Conservation (phyloP, 495 filamentous ascomycete species). For the Neurospora tetrasperma region DNA sequence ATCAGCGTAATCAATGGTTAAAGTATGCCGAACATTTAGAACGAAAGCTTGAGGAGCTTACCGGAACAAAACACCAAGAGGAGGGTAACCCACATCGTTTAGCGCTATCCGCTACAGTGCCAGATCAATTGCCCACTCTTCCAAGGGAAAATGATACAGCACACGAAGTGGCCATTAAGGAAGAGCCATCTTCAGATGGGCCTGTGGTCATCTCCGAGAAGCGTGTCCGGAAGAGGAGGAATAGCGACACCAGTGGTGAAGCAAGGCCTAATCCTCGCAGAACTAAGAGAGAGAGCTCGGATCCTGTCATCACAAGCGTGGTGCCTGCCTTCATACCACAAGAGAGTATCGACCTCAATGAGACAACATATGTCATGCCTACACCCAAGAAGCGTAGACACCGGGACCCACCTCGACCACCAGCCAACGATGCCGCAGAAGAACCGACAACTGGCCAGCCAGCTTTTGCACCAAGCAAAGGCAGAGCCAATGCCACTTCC, state of each 20-base stretch:
- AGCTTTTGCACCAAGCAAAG: neutral
- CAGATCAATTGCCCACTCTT: slow-evolving; percentile 21
- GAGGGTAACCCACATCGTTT: neutral
- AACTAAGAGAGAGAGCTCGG: slow-evolving; percentile 28
- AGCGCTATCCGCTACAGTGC: neutral
- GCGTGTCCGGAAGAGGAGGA: slow-evolving; percentile 32
- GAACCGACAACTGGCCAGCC: neutral
- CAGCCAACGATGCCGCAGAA: neutral
- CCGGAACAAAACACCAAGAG: neutral
- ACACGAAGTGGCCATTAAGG: slow-evolving; percentile 21
- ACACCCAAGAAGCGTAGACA: slow-evolving; percentile 50
- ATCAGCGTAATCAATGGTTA: slow-evolving; percentile 17
- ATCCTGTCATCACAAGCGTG: slow-evolving; percentile 26
- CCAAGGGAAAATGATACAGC: neutral
- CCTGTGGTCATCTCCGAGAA: slow-evolving; percentile 35
- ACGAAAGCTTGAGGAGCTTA: neutral
- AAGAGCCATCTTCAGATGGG: slow-evolving; percentile 35
- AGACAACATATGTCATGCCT: slow-evolving; percentile 41
- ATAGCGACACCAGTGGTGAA: slow-evolving; percentile 8
- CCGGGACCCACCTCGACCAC: neutral
- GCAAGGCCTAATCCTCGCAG: slow-evolving; percentile 7
- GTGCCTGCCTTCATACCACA: slow-evolving; percentile 25
- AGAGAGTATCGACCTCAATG: slow-evolving; percentile 66
- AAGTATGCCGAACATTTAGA: slow-evolving; percentile 20
- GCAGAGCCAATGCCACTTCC: neutral